Evolutionary conservation across 129 eudicot genomes (phyloP).

Genomic region (Oenanthe sinensis): DNA sequence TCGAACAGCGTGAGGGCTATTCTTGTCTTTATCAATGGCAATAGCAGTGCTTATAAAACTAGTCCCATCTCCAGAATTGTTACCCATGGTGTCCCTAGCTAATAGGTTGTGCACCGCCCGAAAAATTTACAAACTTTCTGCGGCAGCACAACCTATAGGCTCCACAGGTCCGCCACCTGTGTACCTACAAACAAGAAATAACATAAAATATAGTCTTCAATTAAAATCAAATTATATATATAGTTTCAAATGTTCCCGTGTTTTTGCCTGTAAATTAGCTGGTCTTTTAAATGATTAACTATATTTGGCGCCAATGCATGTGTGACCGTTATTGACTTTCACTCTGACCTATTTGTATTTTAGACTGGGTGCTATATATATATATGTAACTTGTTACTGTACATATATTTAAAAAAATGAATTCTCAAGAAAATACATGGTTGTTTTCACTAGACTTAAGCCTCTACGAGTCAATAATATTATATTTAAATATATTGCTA

Average conservation of each 20-base stretch:
- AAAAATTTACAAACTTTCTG: background rate
- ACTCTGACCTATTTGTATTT: background rate
- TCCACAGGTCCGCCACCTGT: conserved; percentile 1
- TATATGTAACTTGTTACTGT: no score
- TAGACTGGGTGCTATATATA: background rate
- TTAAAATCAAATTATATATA: background rate
- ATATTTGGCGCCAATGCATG: conserved; percentile 12
- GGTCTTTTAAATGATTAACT: background rate
- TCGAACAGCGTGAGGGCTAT: conserved; percentile 46
- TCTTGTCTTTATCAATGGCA: conserved; percentile 56
- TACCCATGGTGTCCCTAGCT: conserved; percentile 3
- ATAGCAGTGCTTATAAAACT: conserved; percentile 15
- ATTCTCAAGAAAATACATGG: background rate
- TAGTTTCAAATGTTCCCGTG: background rate
- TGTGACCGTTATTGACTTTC: background rate
- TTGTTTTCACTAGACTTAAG: background rate
- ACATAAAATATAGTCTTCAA: background rate
- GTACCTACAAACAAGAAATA: background rate
- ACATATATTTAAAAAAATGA: no score
- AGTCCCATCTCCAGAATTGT: conserved; percentile 14
- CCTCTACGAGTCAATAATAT: no score
- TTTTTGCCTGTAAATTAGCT: background rate
- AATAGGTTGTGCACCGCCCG: conserved; percentile 1
- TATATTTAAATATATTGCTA: no score
- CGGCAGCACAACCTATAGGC: conserved; percentile 9